Percentiles rank a stretch among this genome's conserved stretches.
These are phyloP conservation scores for Hypholoma sublateritium DNA, from an alignment of 768 basidiomycete species.

Conservation along the genomic window DNA sequence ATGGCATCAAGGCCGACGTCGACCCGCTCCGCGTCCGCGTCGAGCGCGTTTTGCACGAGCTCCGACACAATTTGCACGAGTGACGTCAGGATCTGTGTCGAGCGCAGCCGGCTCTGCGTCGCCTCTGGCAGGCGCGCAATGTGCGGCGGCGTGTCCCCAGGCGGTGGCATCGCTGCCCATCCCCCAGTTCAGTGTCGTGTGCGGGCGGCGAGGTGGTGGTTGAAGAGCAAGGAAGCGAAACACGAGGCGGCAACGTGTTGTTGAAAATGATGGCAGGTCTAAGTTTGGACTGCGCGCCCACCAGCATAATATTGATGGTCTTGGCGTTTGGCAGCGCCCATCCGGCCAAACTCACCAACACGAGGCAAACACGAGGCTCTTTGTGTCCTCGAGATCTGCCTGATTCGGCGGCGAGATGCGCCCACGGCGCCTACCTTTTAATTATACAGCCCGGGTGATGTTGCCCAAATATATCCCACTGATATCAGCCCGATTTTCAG, in stretches of 20 bases:
- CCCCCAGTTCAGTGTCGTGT: conserved; percentile 1
- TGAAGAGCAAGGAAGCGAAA: neutral
- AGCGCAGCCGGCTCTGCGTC: conserved; percentile 76
- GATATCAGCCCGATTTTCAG: neutral
- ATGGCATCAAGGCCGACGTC: conserved; percentile 72
- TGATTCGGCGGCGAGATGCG: neutral
- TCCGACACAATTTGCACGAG: conserved; percentile 79
- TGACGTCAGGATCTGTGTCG: conserved; percentile 82
- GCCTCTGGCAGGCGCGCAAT: conserved; percentile 52
- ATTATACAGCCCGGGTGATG: neutral
- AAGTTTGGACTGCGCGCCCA: conserved; percentile 14
- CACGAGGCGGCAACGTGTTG: conserved; percentile 9
- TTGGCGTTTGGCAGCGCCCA: conserved; percentile 14
- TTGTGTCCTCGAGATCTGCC: conserved; percentile 1
- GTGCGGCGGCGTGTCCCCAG: conserved; percentile 7
- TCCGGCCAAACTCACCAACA: conserved; percentile 15
- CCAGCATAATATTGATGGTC: conserved; percentile 2
- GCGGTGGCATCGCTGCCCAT: conserved; percentile 18
- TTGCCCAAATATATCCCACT: neutral
- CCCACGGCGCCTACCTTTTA: conserved; percentile 1
- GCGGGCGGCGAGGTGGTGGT: neutral
- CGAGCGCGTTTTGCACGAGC: conserved; percentile 87
- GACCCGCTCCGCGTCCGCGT: conserved; percentile 70
- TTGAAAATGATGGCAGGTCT: conserved; percentile 10
- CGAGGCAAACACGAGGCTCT: conserved; percentile 9